Conservation (phyloP, 2,329 filamentous ascomycete species). For the Beauveria sp. region DNA sequence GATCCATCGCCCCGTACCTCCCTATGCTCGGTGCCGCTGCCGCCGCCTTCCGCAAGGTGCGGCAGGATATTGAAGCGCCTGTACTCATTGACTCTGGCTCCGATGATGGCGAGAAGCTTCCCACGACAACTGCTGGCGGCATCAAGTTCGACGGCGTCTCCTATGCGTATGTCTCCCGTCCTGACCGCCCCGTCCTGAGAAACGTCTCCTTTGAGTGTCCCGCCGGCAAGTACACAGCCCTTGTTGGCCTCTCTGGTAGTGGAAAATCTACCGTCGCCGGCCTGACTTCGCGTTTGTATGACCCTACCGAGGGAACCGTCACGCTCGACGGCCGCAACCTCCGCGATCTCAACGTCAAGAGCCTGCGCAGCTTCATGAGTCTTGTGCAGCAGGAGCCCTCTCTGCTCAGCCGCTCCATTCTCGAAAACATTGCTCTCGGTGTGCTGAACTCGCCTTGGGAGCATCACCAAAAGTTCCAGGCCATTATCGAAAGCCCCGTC, state of each 20-base stretch:
- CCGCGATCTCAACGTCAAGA: slow-evolving; percentile 37
- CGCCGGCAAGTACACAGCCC: slow-evolving; percentile 43
- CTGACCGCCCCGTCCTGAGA: slow-evolving; percentile 33
- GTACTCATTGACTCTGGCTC: slow-evolving; percentile 36
- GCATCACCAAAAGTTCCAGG: slow-evolving; percentile 33
- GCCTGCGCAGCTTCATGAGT: slow-evolving; percentile 32
- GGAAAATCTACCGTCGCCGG: slow-evolving; percentile 51
- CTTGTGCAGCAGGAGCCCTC: slow-evolving; percentile 39
- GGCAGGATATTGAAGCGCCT: slow-evolving; percentile 47
- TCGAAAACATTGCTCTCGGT: slow-evolving; percentile 45
- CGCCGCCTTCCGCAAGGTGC: slow-evolving; percentile 50
- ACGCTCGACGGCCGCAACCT: slow-evolving; percentile 41
- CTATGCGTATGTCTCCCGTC: slow-evolving; percentile 37
- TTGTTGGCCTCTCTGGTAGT: slow-evolving; percentile 51
- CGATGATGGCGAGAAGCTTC: slow-evolving; percentile 33
- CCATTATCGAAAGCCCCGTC: slow-evolving; percentile 38
- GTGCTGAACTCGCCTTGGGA: slow-evolving; percentile 35
- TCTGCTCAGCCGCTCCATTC: slow-evolving; percentile 37
- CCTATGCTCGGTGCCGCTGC: slow-evolving; percentile 53
- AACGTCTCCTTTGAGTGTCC: slow-evolving; percentile 39
- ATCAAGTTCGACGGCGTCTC: slow-evolving; percentile 34
- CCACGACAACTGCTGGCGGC: slow-evolving; percentile 28
- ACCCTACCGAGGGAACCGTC: slow-evolving; percentile 41
- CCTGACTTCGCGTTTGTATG: slow-evolving; percentile 50
- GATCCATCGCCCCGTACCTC: slow-evolving; percentile 54